phyloP scores from a whole-genome alignment of 1,284 basidiomycete genomes.

The Cutaneotrichosporon sp. region DNA sequence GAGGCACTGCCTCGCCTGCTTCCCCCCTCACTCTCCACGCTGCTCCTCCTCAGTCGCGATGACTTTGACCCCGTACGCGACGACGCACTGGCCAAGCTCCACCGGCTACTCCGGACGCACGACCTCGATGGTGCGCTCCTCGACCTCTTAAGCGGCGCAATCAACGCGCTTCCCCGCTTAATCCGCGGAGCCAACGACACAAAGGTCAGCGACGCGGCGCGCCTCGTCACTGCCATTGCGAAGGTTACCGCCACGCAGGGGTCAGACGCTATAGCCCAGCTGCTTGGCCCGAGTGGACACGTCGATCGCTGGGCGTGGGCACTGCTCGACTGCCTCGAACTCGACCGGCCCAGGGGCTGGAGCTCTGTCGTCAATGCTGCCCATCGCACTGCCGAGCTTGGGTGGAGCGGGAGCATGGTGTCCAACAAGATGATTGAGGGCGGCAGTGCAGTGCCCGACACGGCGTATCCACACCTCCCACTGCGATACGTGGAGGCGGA shows the following conservation, averaged over 20 bases:
- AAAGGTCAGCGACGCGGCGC: slow-evolving; percentile 67
- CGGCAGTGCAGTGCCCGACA: slow-evolving; percentile 43
- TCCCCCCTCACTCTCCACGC: slow-evolving; percentile 62
- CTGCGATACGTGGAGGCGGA: slow-evolving; percentile 66
- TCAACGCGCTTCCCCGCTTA: slow-evolving; percentile 73
- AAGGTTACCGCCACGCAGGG: slow-evolving; percentile 53
- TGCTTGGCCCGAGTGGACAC: slow-evolving; percentile 77
- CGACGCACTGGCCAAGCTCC: slow-evolving; percentile 59
- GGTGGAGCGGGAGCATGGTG: slow-evolving; percentile 46
- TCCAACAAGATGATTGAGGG: slow-evolving; percentile 25
- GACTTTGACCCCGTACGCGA: slow-evolving; percentile 67
- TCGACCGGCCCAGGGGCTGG: slow-evolving; percentile 62
- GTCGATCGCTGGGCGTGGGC: slow-evolving; percentile 88
- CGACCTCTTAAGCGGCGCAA: slow-evolving; percentile 59
- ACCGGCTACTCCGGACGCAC: slow-evolving; percentile 57
- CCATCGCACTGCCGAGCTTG: slow-evolving; percentile 44
- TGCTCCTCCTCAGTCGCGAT: slow-evolving; percentile 50
- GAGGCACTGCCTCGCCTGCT: slow-evolving; percentile 68
- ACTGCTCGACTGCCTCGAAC: slow-evolving; percentile 71
- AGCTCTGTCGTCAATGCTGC: slow-evolving; percentile 47
- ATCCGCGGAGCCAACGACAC: slow-evolving; percentile 68
- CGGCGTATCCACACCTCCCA: slow-evolving; percentile 52
- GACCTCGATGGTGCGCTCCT: slow-evolving; percentile 57
- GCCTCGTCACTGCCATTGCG: slow-evolving; percentile 71
- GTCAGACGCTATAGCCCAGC: slow-evolving; percentile 59